Percentiles rank a stretch among this genome's conserved stretches.
These are phyloP conservation scores for Fusarium marasasianum DNA, from an alignment of 2,329 filamentous ascomycete genomes.

Conservation along the genomic window DNA sequence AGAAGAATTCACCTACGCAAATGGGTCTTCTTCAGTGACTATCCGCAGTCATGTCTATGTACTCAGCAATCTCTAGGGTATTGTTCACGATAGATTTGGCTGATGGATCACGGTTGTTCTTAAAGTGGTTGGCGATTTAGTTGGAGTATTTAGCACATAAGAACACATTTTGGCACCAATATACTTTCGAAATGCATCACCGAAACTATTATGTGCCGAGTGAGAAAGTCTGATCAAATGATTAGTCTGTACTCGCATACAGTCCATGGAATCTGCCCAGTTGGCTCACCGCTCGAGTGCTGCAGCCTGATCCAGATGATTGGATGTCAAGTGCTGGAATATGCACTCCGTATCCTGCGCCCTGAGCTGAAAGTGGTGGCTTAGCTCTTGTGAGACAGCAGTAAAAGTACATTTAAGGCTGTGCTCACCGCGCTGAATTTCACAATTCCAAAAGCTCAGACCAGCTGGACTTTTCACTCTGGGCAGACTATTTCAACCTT, in stretches of 20 bases:
- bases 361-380: not conserved
- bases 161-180: no score
- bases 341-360: accelerated
- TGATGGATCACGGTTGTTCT: not conserved
- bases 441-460: not conserved
- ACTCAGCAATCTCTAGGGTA: no score
- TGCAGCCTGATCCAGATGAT: not conserved
- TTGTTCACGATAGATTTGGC: not conserved
- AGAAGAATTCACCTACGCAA: no score
- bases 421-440: not conserved
- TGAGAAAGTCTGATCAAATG: not conserved
- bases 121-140: not conserved
- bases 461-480: not conserved
- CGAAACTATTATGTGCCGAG: accelerated
- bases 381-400: not conserved
- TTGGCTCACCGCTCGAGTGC: not conserved
- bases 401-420: not conserved
- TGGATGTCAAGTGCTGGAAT: not conserved
- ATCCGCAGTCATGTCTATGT: no score
- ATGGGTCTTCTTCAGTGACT: no score
- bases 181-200: accelerated
- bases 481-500: not conserved
- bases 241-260: accelerated
- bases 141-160: no score
- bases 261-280: not conserved